Base-by-base conservation (phyloP, 2,329 filamentous ascomycete genomes). In the Aspergillus sp. region DNA sequence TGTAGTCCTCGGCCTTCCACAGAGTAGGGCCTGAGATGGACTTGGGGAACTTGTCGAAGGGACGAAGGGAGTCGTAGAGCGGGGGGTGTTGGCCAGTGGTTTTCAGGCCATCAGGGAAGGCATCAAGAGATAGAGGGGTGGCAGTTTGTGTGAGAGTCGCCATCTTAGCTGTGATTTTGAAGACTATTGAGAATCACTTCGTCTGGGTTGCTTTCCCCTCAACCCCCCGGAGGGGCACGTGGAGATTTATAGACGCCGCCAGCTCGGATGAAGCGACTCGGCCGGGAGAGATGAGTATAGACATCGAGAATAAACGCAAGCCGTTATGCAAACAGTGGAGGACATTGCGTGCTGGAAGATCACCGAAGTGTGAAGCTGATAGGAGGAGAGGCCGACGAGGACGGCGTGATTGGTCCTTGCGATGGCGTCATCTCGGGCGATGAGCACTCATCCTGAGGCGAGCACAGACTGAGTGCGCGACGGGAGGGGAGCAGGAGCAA, bases 41-140 rank as follows among this genome's bases (percentile, higher is more conserved):
- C 59, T 84, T 83, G 46, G 90, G 90, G 68, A 93, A 93, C n/a
- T 82, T 80, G 0, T 82, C 79, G 71, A 91, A 93, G 0, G 88
- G 84, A 50, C 77, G 79, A 15, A 93, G 74, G 9, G 81, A 75
- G 33, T 86, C 80, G 68, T 87, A 88, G 30, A 89, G 73, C 1
- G 90, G 90, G 20, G 84, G 79, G 65, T 90, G 87, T 71, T 93
- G 90, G 39, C 90, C 90, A 0, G 88, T 83, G 17, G 86, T 88
- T 68, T 85, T 87, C 66, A 87, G 78, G 12, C 86, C 85, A 66
- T 88, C 86, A 11, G 86, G 86, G 70, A 88, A 89, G 65, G 84
- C 74, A 57, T 46, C 37, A 27, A 51, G 45, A 22, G 46, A 30
- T 4, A 37, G 19, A 40, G 44, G 9, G 24, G 27, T 33, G 19